Percentiles rank a stretch among this genome's conserved stretches.
phyloP scores from a whole-genome alignment of 768 basidiomycete species.

The Wakefieldia striispora region DNA sequence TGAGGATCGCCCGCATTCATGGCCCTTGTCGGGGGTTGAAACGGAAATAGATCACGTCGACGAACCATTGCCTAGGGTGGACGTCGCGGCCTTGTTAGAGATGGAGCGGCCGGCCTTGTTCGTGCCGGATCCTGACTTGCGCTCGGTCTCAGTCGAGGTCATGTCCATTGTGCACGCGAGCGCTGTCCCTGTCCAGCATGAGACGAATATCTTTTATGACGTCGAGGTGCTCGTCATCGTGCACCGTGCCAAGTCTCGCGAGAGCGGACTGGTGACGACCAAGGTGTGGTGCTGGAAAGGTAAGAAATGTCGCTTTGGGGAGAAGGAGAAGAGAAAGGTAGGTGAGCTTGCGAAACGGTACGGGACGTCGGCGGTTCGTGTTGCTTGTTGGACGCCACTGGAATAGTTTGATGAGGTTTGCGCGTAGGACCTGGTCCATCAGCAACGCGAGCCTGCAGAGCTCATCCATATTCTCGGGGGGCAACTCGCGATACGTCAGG shows the following conservation, averaged over 20 bases:
- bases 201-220: constrained; percentile 67
- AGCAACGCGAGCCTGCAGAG: constrained; percentile 62
- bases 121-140: constrained; percentile 34
- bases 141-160: constrained; percentile 73
- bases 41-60: constrained; percentile 37
- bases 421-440: constrained; percentile 42
- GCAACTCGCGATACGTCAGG: constrained; percentile 72
- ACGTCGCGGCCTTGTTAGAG: constrained; percentile 47
- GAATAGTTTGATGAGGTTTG: not conserved
- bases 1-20: constrained; percentile 14
- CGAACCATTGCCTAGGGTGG: constrained; percentile 44
- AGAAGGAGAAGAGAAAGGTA: constrained; percentile 64
- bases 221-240: constrained; percentile 67
- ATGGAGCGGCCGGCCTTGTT: constrained; percentile 13
- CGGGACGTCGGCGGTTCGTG: constrained; percentile 58
- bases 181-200: constrained; percentile 43
- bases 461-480: constrained; percentile 67
- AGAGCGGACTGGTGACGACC: constrained; percentile 65
- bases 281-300: constrained; percentile 80
- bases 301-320: constrained; percentile 47
- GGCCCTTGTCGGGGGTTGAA: not conserved
- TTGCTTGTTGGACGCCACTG: not conserved
- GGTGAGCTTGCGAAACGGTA: constrained; percentile 73
- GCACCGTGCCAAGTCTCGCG: constrained; percentile 62
- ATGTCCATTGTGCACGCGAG: constrained; percentile 55